Percentiles rank a stretch among this genome's conserved stretches.
Conservation (phyloP, 495 filamentous ascomycete genomes). For the Aspergillus cristatus region DNA sequence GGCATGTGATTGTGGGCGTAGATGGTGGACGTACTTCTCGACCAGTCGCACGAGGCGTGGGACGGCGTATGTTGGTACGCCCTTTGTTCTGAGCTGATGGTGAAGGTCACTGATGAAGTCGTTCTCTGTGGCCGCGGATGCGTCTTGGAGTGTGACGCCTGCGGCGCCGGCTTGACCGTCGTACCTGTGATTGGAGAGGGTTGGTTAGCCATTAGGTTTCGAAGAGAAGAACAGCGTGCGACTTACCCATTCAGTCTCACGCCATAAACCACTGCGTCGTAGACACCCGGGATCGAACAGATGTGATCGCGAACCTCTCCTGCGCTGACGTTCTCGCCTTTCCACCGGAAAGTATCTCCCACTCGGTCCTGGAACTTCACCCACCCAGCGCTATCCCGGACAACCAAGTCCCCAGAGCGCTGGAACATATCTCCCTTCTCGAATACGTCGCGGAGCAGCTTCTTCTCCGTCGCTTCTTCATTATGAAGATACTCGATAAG, state of each 20-base stretch:
- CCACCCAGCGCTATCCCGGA: constrained; percentile 57
- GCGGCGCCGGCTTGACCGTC: constrained; percentile 45
- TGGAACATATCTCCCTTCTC: constrained; percentile 77
- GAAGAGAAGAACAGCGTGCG: background rate
- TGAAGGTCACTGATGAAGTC: constrained; percentile 31
- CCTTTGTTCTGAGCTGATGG: constrained; percentile 33
- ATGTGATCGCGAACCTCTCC: constrained; percentile 52
- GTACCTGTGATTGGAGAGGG: constrained; percentile 22
- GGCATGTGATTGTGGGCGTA: no score
- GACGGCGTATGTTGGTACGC: constrained; percentile 41
- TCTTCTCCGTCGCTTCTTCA: constrained; percentile 58
- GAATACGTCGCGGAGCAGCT: constrained; percentile 72
- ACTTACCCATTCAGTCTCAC: constrained; percentile 36
- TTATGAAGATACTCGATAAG: constrained; percentile 79
- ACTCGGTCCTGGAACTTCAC: constrained; percentile 82
- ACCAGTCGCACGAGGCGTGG: constrained; percentile 41
- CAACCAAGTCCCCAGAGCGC: constrained; percentile 76
- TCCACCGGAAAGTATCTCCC: constrained; percentile 94
- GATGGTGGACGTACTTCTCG: constrained; percentile 30
- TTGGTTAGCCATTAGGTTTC: background rate
- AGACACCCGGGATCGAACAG: constrained; percentile 32
- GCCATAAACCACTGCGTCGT: constrained; percentile 44
- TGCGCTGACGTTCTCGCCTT: constrained; percentile 85
- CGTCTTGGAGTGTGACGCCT: constrained; percentile 36
- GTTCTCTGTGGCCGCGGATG: constrained; percentile 19